Evolutionary conservation across 108 stramenopile genomes (phyloP), one percentile per base, ranked within the genome.

Genomic region (Mediolabrus comicus): DNA sequence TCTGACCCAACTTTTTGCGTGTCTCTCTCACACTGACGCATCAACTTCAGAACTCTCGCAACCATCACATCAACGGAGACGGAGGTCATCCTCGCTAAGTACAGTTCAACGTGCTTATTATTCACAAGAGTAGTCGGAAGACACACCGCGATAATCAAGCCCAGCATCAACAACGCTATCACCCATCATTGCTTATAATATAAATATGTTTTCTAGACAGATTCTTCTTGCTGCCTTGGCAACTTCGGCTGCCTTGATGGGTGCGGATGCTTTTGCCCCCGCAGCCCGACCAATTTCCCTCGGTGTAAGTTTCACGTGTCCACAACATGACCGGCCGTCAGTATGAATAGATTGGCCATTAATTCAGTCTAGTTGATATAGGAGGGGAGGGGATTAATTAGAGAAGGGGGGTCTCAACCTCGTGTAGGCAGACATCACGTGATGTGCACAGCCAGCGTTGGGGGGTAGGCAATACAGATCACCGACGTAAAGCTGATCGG

Each of bases 231-330:
- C 53, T 27, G 66, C 62, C 32, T 30, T 67, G 17, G 66, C 74
- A 34, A 36, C 74, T 13, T 69, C 69, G 38, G 39, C 74, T 22
- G 33, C 65, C 54, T 22, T 69, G 53, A 38, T 71, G 61, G 7
- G n/a, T 17, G 68, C 19, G 19, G 36, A 74, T 10, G 67, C 59
- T 16, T 69, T 74, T 62, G 73, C 67, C 16, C 58, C 67, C 34
- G 19, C 67, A 10, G 39, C 51, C 24, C 28, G 36, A 59, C 32
- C 59, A 29, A 49, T 49, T 49, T 17, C 46, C 9, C 46, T 49
- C 46, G 22, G 22, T 49, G 46, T 49, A 49, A 49, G 46, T 49
- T 49, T 49, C 46, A 49, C 46, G 46, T 49, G 46, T 49, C 46
- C 7, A 3, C 46, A 22, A 24, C 22, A 49, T 8, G 22, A 17